Percentiles rank a stretch among this genome's conserved stretches.
These are phyloP conservation scores for Emmonsiellopsis sp. DNA, from an alignment of 2,329 filamentous ascomycete species.

Conservation along the genomic window DNA sequence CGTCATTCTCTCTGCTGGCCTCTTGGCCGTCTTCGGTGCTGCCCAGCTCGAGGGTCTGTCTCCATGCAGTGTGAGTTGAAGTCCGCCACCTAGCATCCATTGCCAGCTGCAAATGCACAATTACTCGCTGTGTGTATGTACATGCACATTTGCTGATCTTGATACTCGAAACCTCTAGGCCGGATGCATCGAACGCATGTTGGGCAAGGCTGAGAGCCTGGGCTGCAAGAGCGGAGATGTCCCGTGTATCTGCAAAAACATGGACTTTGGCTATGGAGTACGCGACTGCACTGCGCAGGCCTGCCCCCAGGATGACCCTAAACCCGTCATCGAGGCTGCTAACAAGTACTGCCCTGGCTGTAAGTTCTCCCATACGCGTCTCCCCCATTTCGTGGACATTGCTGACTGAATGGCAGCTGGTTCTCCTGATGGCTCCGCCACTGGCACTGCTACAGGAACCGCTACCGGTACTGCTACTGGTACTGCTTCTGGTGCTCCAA, in stretches of 20 bases:
- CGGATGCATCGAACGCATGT: slow-evolving; percentile 38
- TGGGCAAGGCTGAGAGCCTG: slow-evolving; percentile 27
- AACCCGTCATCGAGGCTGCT: not conserved
- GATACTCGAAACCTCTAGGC: slow-evolving; percentile 16
- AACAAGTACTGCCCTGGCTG: not conserved
- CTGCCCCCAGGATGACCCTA: slow-evolving; percentile 30
- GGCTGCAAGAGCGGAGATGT: slow-evolving; percentile 30
- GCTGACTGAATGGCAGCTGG: not conserved
- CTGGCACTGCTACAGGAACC: slow-evolving; percentile 5
- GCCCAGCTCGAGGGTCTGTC: slow-evolving; percentile 15
- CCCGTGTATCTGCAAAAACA: slow-evolving; percentile 31
- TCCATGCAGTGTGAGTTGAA: slow-evolving; percentile 18
- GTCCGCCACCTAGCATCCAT: not conserved
- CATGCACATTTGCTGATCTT: not conserved
- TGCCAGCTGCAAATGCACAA: not conserved
- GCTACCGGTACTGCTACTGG: slow-evolving; percentile 6
- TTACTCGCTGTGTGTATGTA: not conserved
- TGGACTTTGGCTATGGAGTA: slow-evolving; percentile 35
- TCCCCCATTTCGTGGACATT: not conserved
- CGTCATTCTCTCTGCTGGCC: slow-evolving; percentile 13
- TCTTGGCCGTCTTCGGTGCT: slow-evolving; percentile 12
- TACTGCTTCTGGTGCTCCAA: slow-evolving; percentile 3
- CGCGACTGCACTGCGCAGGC: slow-evolving; percentile 37
- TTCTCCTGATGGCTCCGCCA: not conserved
- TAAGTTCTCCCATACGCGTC: not conserved